Evolutionary conservation across 1,284 basidiomycete genomes (phyloP).

Genomic region (Lignosus rhinocerotis): DNA sequence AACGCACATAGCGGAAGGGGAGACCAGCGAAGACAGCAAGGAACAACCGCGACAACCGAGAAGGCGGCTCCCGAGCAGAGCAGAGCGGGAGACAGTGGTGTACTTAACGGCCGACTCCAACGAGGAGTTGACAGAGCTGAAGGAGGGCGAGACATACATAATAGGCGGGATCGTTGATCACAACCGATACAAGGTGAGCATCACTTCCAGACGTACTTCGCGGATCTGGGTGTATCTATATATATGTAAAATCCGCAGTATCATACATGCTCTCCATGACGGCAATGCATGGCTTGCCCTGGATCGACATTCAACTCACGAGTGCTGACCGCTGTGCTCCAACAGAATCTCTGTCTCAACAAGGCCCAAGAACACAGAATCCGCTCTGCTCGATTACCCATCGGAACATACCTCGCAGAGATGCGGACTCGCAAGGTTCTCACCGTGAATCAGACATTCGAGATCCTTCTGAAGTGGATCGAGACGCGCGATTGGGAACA

Average conservation of each 20-base stretch:
- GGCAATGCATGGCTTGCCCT: no score
- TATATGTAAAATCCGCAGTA: no score
- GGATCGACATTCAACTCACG: not conserved
- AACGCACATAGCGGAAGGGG: not conserved
- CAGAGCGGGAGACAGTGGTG: constrained; percentile 55
- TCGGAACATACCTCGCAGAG: constrained; percentile 82
- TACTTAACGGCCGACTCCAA: constrained; percentile 96
- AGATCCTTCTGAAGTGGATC: constrained; percentile 92
- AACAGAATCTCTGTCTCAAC: constrained; percentile 84
- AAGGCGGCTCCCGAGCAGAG: constrained; percentile 23
- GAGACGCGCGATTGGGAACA: constrained; percentile 80
- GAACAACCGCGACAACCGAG: not conserved
- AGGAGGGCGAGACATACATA: constrained; percentile 87
- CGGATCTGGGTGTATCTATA: no score
- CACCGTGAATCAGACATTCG: constrained; percentile 96
- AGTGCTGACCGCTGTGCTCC: not conserved
- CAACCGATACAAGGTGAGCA: constrained; percentile 90
- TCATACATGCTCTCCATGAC: no score
- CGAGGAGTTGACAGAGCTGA: constrained; percentile 80
- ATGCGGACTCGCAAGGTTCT: constrained; percentile 92
- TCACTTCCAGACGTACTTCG: not conserved
- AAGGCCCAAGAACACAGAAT: constrained; percentile 81
- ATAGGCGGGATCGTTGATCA: constrained; percentile 97
- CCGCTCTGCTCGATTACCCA: constrained; percentile 88
- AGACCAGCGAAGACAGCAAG: not conserved